Evolutionary conservation across 164 flowering plant species (phyloP), one percentile per base, ranked within the genome.

Genomic region (Umbilicus rupestris): DNA sequence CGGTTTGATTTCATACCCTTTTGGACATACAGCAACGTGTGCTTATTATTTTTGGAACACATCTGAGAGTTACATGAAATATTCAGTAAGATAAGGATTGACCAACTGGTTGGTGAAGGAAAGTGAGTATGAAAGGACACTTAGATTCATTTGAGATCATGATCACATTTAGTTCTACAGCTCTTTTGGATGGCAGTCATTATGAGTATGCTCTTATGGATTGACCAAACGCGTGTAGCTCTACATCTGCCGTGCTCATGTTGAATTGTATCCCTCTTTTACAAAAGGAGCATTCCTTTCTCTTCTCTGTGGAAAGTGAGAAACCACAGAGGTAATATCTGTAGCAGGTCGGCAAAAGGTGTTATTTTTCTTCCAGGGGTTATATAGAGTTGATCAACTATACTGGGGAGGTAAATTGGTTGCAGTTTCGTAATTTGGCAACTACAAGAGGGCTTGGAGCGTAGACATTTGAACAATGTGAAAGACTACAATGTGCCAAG

Each of bases 271-370:
- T 26, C 7, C 14, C 5, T 3, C 22, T 50, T 55, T 55, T 55
- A 55, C 33, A 28, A 55, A 55, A 55, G 33, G 60, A 28, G 11
- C 19, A 28, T 55, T 28, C 33, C 60, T 28, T 52, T 52, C 0
- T 52, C 14, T 28, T 15, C n/a, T 52, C 1, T 11, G 14, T 24
- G 58, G 30, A 55, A 55, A 55, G 60, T 55, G 60, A 55, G 11
- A 1, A 55, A 24, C n/a, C 35, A 26, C 24, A 12, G 29, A 26
- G 60, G 31, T 17, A 55, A 26, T 55, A 33, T 11, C 60, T 55
- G 44, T 41, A 55, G 60, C 19, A 55, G 33, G 60, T 55, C 60
- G 33, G 60, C 60, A 55, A 55, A 55, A 55, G 19, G 60, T 55
- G 7, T 28, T 47, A 28, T 22, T 55, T 55, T 28, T 55, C 7